A percentile compares a stretch with the other conserved stretches of the same genome.
phyloP scores from a whole-genome alignment of 805 yeast species.

The Candida vaughaniae region DNA sequence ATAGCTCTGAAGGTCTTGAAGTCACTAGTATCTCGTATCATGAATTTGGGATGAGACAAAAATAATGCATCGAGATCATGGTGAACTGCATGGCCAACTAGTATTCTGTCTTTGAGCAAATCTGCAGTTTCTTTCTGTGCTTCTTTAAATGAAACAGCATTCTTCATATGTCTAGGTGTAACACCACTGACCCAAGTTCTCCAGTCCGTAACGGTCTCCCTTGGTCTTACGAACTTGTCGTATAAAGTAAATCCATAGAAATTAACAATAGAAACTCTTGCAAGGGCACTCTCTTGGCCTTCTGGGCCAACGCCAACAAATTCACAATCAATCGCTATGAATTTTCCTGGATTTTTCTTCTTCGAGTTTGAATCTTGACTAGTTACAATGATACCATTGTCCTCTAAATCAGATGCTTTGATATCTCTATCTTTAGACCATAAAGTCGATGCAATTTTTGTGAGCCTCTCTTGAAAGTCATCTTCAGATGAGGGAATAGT shows the following conservation, averaged over 20 bases:
- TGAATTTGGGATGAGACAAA: conserved; percentile 62
- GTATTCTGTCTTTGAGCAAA: conserved; percentile 51
- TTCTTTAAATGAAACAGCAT: conserved; percentile 63
- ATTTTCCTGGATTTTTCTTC: conserved; percentile 56
- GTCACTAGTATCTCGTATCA: conserved; percentile 72
- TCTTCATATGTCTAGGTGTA: conserved; percentile 62
- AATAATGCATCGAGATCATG: conserved; percentile 72
- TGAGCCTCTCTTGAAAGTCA: too few species aligned
- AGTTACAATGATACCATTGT: too few species aligned
- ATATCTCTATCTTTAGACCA: conserved; percentile 24
- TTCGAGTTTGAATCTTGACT: background rate
- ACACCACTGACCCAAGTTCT: conserved; percentile 92
- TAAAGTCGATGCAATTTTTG: conserved; percentile 20
- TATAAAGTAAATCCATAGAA: conserved; percentile 69
- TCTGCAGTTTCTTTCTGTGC: conserved; percentile 61
- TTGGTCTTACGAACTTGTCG: conserved; percentile 76
- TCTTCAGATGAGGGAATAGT: background rate
- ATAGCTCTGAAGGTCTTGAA: conserved; percentile 58
- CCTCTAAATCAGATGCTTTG: background rate
- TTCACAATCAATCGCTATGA: conserved; percentile 86
- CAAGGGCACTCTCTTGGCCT: conserved; percentile 69
- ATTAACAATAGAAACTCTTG: conserved; percentile 85
- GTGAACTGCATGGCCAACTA: conserved; percentile 84
- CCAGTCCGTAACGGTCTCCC: conserved; percentile 80
- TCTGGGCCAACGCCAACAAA: conserved; percentile 87